Conservation (phyloP, 129 eudicot genomes). For the Flaveria ramosissima region DNA sequence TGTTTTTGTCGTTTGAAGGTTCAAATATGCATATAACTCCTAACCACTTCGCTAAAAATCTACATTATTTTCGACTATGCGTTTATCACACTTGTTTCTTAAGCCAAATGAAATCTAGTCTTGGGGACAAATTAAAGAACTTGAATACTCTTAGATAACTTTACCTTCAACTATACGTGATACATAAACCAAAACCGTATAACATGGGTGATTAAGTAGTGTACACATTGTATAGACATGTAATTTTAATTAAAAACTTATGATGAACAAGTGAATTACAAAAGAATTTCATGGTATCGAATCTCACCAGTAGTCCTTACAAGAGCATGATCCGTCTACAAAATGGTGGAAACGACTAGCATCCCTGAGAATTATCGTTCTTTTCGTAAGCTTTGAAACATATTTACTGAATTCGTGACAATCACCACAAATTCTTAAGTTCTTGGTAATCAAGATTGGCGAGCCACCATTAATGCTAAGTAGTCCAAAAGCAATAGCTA, state of each 20-base stretch:
- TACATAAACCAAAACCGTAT: not conserved
- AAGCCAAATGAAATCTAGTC: not conserved
- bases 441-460: conserved; percentile 48
- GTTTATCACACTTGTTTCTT: conserved; percentile 3
- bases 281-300: not conserved
- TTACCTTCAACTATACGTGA: not conserved
- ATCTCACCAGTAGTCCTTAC: conserved; percentile 59
- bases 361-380: conserved; percentile 52
- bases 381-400: conserved; percentile 39
- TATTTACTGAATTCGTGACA: conserved; percentile 50
- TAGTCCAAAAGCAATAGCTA: conserved; percentile 53
- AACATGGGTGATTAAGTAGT: not conserved
- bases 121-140: not conserved
- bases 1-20: not conserved
- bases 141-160: not conserved
- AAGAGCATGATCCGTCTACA: conserved; percentile 52
- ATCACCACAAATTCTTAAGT: conserved; percentile 62
- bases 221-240: not conserved
- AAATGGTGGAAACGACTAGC: conserved; percentile 57
- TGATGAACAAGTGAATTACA: not conserved
- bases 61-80: not conserved
- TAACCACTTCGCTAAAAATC: too few species aligned
- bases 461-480: conserved; percentile 34
- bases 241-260: not conserved
- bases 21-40: too few species aligned